These are phyloP conservation scores for Trichosanthes cucumerina DNA, from an alignment of 306 rosid species.

Conservation along the genomic window DNA sequence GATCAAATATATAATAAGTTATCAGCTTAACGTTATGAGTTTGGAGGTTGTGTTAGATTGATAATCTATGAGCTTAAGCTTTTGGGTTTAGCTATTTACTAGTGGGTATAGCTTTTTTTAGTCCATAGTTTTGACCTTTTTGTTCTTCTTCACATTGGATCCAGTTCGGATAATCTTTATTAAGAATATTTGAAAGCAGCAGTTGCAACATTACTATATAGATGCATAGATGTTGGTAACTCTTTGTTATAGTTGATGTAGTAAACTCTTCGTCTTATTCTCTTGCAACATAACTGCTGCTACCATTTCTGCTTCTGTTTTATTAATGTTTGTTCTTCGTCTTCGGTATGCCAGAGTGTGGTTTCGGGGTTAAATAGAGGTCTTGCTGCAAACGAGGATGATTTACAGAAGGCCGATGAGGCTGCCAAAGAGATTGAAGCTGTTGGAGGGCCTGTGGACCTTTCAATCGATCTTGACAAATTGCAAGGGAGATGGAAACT, in stretches of 20 bases:
- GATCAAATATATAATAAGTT: background rate
- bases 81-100: background rate
- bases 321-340: background rate
- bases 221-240: background rate
- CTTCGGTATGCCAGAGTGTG: slow-evolving; percentile 48
- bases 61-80: background rate
- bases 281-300: background rate
- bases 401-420: slow-evolving; percentile 63
- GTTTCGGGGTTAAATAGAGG: slow-evolving; percentile 93
- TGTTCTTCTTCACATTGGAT: background rate
- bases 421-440: slow-evolving; percentile 85
- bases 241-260: background rate
- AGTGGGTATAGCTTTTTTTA: background rate
- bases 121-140: background rate
- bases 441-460: slow-evolving; percentile 66
- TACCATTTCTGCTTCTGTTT: background rate
- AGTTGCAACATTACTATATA: background rate
- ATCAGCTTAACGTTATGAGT: background rate
- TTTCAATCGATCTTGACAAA: slow-evolving; percentile 47
- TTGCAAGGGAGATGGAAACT: slow-evolving; percentile 96
- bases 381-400: slow-evolving; percentile 77
- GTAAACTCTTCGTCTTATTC: background rate
- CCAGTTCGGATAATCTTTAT: background rate
- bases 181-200: background rate
- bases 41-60: background rate